Evolutionary conservation across 2,329 filamentous ascomycete species (phyloP).

Genomic region (Laburnicola sp.): DNA sequence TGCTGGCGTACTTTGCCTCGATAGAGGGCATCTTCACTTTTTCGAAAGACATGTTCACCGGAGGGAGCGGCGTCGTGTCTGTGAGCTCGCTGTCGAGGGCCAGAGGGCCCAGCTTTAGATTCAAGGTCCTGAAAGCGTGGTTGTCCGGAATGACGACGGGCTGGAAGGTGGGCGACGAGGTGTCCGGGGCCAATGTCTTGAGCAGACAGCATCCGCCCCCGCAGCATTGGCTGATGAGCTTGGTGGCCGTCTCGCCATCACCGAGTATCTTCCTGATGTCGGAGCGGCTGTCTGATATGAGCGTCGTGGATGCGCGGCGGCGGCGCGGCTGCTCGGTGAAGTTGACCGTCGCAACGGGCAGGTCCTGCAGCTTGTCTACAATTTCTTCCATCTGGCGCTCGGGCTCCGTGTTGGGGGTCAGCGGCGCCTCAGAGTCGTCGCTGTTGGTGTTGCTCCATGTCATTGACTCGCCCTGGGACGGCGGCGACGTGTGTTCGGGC

Average conservation of each 20-base stretch:
- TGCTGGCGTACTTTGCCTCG: conserved; percentile 47
- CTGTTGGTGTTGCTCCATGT: conserved; percentile 48
- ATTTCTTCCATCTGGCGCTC: conserved; percentile 48
- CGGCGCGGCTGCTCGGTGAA: conserved; percentile 42
- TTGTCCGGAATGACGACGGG: conserved; percentile 71
- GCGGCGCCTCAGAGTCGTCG: conserved; percentile 48
- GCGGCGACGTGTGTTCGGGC: conserved; percentile 42
- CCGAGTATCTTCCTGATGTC: conserved; percentile 63
- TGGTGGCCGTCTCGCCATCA: conserved; percentile 58
- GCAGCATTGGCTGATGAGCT: conserved; percentile 65
- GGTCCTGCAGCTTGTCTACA: conserved; percentile 46
- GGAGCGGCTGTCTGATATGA: conserved; percentile 63
- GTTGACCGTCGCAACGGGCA: conserved; percentile 42
- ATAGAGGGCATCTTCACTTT: conserved; percentile 55
- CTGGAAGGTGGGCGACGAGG: conserved; percentile 47
- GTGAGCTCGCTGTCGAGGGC: conserved; percentile 71
- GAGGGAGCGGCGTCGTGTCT: conserved; percentile 70
- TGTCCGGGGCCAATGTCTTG: conserved; percentile 56
- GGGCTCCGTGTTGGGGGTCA: conserved; percentile 50
- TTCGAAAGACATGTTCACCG: conserved; percentile 74
- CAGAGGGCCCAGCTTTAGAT: conserved; percentile 74
- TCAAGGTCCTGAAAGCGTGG: conserved; percentile 77
- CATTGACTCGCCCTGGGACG: conserved; percentile 47
- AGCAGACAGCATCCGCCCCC: conserved; percentile 67
- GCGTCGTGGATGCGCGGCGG: conserved; percentile 69